phyloP scores from a whole-genome alignment of 2,329 filamentous ascomycete species.

The Botrytis sinoallii region DNA sequence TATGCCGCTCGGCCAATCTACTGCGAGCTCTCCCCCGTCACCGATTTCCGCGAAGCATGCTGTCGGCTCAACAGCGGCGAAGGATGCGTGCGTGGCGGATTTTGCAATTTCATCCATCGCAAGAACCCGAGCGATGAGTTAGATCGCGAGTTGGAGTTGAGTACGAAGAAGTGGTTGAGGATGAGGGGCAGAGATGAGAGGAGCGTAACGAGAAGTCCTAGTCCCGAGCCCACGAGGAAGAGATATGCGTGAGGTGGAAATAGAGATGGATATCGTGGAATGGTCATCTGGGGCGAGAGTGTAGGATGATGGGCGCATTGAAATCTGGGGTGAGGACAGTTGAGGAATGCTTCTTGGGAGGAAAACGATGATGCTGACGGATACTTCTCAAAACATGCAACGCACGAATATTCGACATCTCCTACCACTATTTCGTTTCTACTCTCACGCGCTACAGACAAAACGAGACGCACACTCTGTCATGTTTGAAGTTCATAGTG shows the following conservation, averaged over 20 bases:
- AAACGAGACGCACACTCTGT: not conserved
- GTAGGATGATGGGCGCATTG: not conserved
- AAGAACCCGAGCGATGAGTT: slow-evolving; percentile 91
- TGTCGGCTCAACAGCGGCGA: slow-evolving; percentile 92
- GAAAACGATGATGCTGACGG: not conserved
- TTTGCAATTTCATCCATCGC: slow-evolving; percentile 99
- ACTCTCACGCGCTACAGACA: not conserved
- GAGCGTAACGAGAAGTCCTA: slow-evolving; percentile 78
- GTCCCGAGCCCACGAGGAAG: slow-evolving; percentile 76
- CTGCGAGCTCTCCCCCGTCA: slow-evolving; percentile 94
- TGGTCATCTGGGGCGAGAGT: not conserved
- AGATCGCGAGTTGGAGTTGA: slow-evolving; percentile 80
- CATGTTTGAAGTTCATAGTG: not conserved
- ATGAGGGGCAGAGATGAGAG: slow-evolving; percentile 77
- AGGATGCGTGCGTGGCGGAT: slow-evolving; percentile 91
- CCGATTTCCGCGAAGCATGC: slow-evolving; percentile 96
- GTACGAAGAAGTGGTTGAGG: slow-evolving; percentile 96
- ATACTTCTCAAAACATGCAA: not conserved
- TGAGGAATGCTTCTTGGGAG: not conserved
- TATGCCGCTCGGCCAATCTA: slow-evolving; percentile 97
- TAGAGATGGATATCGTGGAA: not conserved
- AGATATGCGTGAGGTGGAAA: slow-evolving; percentile 50
- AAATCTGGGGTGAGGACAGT: not conserved
- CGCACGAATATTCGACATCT: not conserved
- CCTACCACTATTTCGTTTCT: not conserved